Evolutionary conservation across 2,329 filamentous ascomycete species (phyloP).

Genomic region (Colletotrichum musae): DNA sequence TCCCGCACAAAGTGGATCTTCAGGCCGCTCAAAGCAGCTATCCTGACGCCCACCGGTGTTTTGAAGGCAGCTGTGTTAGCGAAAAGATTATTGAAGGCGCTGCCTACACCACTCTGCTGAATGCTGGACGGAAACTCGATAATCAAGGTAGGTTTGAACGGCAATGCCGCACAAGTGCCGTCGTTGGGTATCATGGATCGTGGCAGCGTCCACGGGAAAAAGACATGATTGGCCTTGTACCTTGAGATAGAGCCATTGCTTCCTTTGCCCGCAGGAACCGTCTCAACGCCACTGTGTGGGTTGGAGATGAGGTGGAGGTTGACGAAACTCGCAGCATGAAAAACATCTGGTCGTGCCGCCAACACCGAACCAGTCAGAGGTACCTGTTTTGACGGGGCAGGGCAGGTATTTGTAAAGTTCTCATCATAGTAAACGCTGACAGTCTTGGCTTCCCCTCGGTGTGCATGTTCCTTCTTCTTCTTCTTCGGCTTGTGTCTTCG

Average conservation of each 20-base stretch:
- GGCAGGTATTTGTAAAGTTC: constrained; percentile 74
- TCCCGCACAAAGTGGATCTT: constrained; percentile 79
- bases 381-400: constrained; percentile 69
- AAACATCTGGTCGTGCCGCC: constrained; percentile 85
- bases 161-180: constrained; percentile 82
- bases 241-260: constrained; percentile 49
- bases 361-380: constrained; percentile 84
- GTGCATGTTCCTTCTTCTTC: constrained; percentile 41
- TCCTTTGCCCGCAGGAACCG: constrained; percentile 59
- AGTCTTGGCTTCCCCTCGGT: constrained; percentile 38
- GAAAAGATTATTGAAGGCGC: constrained; percentile 61
- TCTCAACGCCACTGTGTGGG: constrained; percentile 63
- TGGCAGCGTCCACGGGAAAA: constrained; percentile 95
- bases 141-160: constrained; percentile 77
- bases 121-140: constrained; percentile 73
- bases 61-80: constrained; percentile 48
- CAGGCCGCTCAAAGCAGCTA: constrained; percentile 66
- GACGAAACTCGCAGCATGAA: constrained; percentile 89
- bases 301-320: constrained; percentile 84
- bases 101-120: constrained; percentile 49
- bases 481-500: constrained; percentile 45
- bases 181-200: constrained; percentile 79
- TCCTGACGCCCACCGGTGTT: constrained; percentile 45
- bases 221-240: constrained; percentile 80
- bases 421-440: constrained; percentile 57